Evolutionary conservation across 139 green algal genomes (phyloP), one percentile per base, ranked within the genome.

Genomic region (Pleodorina starrii): DNA sequence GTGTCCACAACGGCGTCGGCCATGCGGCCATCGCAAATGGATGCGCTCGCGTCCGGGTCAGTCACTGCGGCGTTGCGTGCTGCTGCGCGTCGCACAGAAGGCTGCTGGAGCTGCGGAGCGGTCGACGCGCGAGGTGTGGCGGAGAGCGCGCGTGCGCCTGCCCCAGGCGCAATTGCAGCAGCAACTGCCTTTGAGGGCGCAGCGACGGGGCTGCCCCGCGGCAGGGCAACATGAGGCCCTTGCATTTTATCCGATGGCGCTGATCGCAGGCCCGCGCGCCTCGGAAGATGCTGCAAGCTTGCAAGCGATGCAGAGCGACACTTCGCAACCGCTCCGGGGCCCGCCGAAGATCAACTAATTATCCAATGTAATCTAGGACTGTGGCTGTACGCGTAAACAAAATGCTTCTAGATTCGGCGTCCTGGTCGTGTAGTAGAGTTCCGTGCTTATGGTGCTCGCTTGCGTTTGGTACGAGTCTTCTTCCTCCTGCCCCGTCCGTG

Each of bases 371-470:
- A 5, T 73, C 11, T 73, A 38, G 35, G 19, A 36, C 2, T 38
- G 63, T 38, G 32, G 19, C 63, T 36, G 2, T 73, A 66, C 5
- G 3, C 5, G 25, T 25, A 66, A 66, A 32, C 6, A 25, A 25
- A 21, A 66, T 32, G 5, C 54, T 2, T 25, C 7, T 66, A 9
- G 54, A 21, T 25, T 66, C 29, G 54, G 25, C 21, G 54, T 12
- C 29, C 54, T 40, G 63, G 29, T 73, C 29, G 63, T 35, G 63
- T 73, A 73, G 63, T 73, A 73, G 63, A 73, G 63, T 73, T 73
- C 21, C 54, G 54, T 12, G 7, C 7, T 66, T 21, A 66, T 66
- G 54, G 21, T 25, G 54, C 25, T 21, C 54, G 25, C 54, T 32
- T 32, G 29, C 54, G 54, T 21, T 27, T 4, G 7, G 54, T n/a